A percentile compares a stretch with the other conserved stretches of the same genome.
Evolutionary conservation across 345 rosid genomes (phyloP).

Genomic region (Salix suchowensis): DNA sequence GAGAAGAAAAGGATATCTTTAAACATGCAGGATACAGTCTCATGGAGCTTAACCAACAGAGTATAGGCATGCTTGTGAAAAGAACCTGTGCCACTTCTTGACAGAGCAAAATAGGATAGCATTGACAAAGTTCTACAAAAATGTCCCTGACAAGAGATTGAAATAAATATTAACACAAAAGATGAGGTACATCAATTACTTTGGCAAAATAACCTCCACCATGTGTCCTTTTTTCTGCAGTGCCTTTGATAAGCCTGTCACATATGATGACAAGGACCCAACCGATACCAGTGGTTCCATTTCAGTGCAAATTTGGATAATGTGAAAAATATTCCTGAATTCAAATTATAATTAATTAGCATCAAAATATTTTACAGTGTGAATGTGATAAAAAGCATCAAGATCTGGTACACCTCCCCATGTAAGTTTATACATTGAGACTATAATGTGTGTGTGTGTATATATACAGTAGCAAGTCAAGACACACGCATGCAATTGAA

Average conservation of each 20-base stretch:
- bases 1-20: no score
- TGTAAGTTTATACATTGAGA: not conserved
- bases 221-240: slow-evolving; percentile 64
- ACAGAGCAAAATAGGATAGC: no score
- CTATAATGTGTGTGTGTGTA: no score
- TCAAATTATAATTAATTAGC: not conserved
- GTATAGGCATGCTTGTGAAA: no score
- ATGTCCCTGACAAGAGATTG: not conserved
- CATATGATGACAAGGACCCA: slow-evolving; percentile 70
- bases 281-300: slow-evolving; percentile 67
- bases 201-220: slow-evolving; percentile 85
- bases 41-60: no score
- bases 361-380: not conserved
- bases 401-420: not conserved
- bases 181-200: slow-evolving; percentile 37
- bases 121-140: not conserved
- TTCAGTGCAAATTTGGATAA: slow-evolving; percentile 82
- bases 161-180: not conserved
- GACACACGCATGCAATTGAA: no score
- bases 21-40: no score
- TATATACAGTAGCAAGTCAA: no score
- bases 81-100: no score
- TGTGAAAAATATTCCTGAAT: slow-evolving; percentile 62
- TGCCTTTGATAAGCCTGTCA: slow-evolving; percentile 54
- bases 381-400: no score